Evolutionary conservation across 2,329 filamentous ascomycete genomes (phyloP).

Genomic region (Monilinia aucupariae): DNA sequence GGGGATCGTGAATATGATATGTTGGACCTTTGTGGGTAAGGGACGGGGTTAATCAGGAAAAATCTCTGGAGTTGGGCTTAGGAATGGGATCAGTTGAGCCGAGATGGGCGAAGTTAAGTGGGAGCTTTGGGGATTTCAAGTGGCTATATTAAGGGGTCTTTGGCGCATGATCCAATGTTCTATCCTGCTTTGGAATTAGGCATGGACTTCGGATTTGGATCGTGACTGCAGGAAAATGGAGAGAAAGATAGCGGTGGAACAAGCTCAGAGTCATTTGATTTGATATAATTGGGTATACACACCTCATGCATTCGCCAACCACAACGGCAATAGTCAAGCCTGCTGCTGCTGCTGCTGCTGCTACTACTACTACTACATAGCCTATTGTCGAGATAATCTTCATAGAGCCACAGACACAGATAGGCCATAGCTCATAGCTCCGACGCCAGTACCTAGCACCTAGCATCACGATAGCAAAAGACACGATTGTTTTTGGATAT

Average conservation of each 20-base stretch:
- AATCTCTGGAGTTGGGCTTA: background rate
- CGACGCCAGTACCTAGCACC: constrained; percentile 64
- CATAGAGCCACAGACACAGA: constrained; percentile 51
- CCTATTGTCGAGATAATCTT: constrained; percentile 64
- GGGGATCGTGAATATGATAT: background rate
- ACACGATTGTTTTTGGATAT: constrained; percentile 40
- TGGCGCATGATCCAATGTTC: constrained; percentile 3
- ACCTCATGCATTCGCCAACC: constrained; percentile 33
- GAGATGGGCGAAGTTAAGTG: constrained; percentile 1
- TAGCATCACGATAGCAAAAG: constrained; percentile 75
- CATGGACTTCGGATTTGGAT: constrained; percentile 6
- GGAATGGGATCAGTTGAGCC: background rate
- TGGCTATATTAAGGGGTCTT: background rate
- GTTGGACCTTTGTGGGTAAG: background rate
- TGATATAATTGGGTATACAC: constrained; percentile 10
- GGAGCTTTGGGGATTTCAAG: background rate
- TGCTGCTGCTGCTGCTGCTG: constrained; percentile 23
- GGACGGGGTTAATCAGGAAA: background rate
- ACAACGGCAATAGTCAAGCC: constrained; percentile 36
- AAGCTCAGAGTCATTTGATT: constrained; percentile 17
- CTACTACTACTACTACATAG: constrained; percentile 43
- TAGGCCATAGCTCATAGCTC: constrained; percentile 48
- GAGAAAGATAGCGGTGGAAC: constrained; percentile 14
- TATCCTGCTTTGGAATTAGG: constrained; percentile 7
- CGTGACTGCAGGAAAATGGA: constrained; percentile 10